Evolutionary conservation across 2,329 filamentous ascomycete genomes (phyloP).

Genomic region (Talaromyces sp.): DNA sequence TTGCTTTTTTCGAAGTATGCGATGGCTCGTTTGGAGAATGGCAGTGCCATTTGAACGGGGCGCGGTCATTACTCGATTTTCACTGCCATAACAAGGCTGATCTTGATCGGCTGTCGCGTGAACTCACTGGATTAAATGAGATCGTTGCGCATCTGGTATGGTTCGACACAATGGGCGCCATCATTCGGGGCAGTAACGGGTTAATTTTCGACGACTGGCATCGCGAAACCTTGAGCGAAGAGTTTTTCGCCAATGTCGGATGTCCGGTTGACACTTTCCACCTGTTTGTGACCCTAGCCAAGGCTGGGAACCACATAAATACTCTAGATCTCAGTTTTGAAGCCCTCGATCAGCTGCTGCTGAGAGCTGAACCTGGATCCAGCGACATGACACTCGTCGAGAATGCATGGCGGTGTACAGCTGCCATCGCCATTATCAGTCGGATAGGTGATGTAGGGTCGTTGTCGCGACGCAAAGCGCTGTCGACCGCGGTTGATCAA

Average conservation of each 20-base stretch:
- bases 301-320: slow-evolving; percentile 19
- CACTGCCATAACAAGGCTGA: slow-evolving; percentile 37
- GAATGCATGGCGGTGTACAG: slow-evolving; percentile 37
- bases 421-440: slow-evolving; percentile 33
- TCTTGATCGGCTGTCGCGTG: slow-evolving; percentile 32
- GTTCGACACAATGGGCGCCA: slow-evolving; percentile 40
- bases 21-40: slow-evolving; percentile 42
- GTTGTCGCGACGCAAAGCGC: slow-evolving; percentile 18
- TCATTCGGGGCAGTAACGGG: slow-evolving; percentile 22
- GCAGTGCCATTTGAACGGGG: slow-evolving; percentile 40
- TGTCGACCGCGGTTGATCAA: slow-evolving; percentile 33
- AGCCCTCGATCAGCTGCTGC: slow-evolving; percentile 21
- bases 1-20: slow-evolving; percentile 46
- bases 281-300: slow-evolving; percentile 35
- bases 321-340: slow-evolving; percentile 15
- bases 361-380: slow-evolving; percentile 2
- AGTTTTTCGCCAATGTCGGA: slow-evolving; percentile 39
- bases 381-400: slow-evolving; percentile 22
- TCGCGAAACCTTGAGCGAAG: slow-evolving; percentile 31
- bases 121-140: slow-evolving; percentile 37
- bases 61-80: slow-evolving; percentile 40
- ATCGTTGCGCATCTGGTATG: slow-evolving; percentile 42
- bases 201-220: slow-evolving; percentile 45
- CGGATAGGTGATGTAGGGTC: slow-evolving; percentile 13
- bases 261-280: slow-evolving; percentile 39